Evolutionary conservation across 805 yeast species (phyloP).

Genomic region (Barnettozyma vustinii): DNA sequence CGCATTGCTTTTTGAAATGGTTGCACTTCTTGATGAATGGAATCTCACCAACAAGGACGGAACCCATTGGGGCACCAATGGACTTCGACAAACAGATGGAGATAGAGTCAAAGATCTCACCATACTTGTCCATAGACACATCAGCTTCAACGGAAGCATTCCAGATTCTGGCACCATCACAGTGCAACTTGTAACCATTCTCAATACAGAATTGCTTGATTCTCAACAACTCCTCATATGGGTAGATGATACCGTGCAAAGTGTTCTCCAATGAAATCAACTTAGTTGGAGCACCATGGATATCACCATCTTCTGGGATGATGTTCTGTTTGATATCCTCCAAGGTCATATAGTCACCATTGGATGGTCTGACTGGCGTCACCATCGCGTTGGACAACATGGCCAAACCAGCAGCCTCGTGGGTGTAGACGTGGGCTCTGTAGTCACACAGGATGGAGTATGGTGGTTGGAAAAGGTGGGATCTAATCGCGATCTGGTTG

Average conservation of each 20-base stretch:
- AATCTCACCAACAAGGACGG: conserved; percentile 67
- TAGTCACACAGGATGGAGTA: conserved; percentile 79
- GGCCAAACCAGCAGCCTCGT: conserved; percentile 91
- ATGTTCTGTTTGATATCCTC: conserved; percentile 65
- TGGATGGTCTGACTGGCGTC: conserved; percentile 69
- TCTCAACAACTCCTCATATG: conserved; percentile 68
- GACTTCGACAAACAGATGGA: conserved; percentile 87
- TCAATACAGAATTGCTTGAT: conserved; percentile 67
- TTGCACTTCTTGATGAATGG: conserved; percentile 62
- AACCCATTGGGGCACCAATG: conserved; percentile 91
- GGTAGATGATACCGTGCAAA: conserved; percentile 74
- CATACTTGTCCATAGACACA: conserved; percentile 56
- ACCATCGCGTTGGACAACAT: conserved; percentile 91
- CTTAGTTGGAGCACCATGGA: conserved; percentile 85
- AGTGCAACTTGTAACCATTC: conserved; percentile 60
- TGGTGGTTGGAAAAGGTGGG: conserved; percentile 77
- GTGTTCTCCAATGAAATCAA: conserved; percentile 86
- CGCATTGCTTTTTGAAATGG: conserved; percentile 86
- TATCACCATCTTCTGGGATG: conserved; percentile 71
- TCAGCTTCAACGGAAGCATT: conserved; percentile 69
- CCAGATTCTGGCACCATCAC: conserved; percentile 95
- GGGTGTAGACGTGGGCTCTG: conserved; percentile 75
- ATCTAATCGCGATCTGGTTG: conserved; percentile 82
- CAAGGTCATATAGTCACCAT: conserved; percentile 70
- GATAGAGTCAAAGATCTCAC: conserved; percentile 78